Base-by-base conservation (phyloP, 495 filamentous ascomycete species). In the Neurospora sp. region DNA sequence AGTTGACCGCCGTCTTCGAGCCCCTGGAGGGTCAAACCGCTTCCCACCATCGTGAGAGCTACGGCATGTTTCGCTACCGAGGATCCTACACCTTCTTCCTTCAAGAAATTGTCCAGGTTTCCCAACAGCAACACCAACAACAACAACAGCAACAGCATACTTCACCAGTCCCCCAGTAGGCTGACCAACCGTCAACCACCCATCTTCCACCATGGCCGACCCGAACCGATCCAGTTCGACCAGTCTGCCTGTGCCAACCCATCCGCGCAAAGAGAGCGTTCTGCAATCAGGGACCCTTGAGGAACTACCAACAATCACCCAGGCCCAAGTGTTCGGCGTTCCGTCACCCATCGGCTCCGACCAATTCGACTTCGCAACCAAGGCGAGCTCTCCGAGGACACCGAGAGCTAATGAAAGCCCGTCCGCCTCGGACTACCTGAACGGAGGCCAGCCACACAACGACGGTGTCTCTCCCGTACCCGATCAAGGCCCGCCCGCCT, bases 391-490 rank as follows among this genome's bases (percentile, higher is more conserved):
- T 74, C 10, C 69, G 72, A 16, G 69, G 48, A 23, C 72, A 75
- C 74, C 35, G 75, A 78, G 62, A 72, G 76, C 27, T 72, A 66
- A 66, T 18, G 54, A 66, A 31, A 66, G 54, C 54, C 54, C 54
- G 54, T 35, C 54, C 14, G 54, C 84, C 5, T 23, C 75, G 9
- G 85, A 88, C 75, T 84, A 86, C 73, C 69, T 85, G 39, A 86
- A 86, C 74, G 81, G 82, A 38, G 83, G 81, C 3, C 62, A 75
- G 37, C 80, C 82, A 7, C 82, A 85, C 70, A 23, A 6, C 54
- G 81, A 82, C 6, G 74, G 71, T 11, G 38, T 75, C 16, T 79
- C 84, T 14, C 78, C 78, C n/a, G 66, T 72, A 27, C 35, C 75
- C 73, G 70, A 69, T 31, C 38, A 27, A 14, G 69, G 35, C 9